Evolutionary conservation across 441 rosid species (phyloP).

Genomic region (California macrophylla): DNA sequence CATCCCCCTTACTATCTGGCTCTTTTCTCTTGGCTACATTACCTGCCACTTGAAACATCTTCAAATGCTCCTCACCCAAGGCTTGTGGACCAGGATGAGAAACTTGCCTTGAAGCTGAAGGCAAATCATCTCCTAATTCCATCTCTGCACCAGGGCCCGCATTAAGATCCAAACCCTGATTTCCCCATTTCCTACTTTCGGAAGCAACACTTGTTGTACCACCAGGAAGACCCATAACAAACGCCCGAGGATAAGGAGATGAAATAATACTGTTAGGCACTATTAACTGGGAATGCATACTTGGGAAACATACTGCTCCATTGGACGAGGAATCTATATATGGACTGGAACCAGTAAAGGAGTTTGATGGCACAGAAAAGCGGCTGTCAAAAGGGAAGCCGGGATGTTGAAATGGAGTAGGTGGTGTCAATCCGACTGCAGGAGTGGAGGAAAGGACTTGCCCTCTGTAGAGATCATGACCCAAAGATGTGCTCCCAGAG

Average conservation of each 20-base stretch:
- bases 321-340: conserved; percentile 32
- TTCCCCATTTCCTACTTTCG: conserved; percentile 33
- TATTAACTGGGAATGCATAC: conserved; percentile 26
- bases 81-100: conserved; percentile 26
- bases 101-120: conserved; percentile 23
- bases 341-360: conserved; percentile 31
- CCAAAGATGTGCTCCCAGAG: conserved; percentile 22
- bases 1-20: conserved; percentile 41
- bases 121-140: conserved; percentile 30
- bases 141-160: conserved; percentile 32
- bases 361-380: conserved; percentile 26
- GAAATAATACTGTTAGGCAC: conserved; percentile 26
- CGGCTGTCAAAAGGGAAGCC: conserved; percentile 32
- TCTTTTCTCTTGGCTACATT: conserved; percentile 34
- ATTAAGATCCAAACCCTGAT: conserved; percentile 33
- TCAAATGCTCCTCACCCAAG: conserved; percentile 28
- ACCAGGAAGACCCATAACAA: conserved; percentile 20
- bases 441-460: conserved; percentile 35
- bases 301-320: conserved; percentile 31
- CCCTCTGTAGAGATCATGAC: conserved; percentile 25
- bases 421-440: conserved; percentile 25
- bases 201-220: conserved; percentile 14
- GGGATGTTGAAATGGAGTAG: conserved; percentile 33
- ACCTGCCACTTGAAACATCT: conserved; percentile 23
- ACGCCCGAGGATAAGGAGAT: conserved; percentile 32